Percentiles rank a stretch among this genome's conserved stretches.
These are phyloP conservation scores for Fragaria iinumae DNA, from an alignment of 306 rosid genomes.

Conservation along the genomic window DNA sequence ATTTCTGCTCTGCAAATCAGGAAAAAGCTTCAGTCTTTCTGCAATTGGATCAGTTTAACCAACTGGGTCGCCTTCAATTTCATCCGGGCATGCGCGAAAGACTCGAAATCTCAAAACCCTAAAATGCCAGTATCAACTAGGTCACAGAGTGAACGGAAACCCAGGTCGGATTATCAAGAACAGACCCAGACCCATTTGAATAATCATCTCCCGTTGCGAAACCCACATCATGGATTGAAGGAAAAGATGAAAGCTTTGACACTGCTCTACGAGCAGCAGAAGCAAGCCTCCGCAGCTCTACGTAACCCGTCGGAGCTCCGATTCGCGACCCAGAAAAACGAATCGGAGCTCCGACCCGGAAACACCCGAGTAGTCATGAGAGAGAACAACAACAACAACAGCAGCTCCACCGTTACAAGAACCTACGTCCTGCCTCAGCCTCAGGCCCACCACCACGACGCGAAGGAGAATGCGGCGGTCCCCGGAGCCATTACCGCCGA, in stretches of 20 bases:
- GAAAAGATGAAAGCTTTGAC: conserved; percentile 87
- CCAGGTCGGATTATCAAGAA: conserved; percentile 38
- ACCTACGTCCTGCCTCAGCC: conserved; percentile 66
- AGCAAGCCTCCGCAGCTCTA: conserved; percentile 64
- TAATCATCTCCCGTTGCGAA: conserved; percentile 40
- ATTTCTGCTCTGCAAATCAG: conserved; percentile 12
- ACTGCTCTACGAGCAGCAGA: conserved; percentile 81
- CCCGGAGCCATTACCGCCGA: conserved; percentile 28
- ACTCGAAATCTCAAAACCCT: not conserved
- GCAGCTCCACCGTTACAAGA: conserved; percentile 46
- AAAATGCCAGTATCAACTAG: conserved; percentile 91
- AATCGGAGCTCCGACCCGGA: conserved; percentile 1
- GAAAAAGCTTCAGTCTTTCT: conserved; percentile 8
- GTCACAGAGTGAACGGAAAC: conserved; percentile 49
- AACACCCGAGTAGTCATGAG: conserved; percentile 44
- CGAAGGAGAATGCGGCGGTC: conserved; percentile 53
- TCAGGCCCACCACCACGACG: conserved; percentile 26
- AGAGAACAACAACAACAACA: conserved; percentile 40
- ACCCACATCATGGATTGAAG: conserved; percentile 86
- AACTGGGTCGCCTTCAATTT: conserved; percentile 27
- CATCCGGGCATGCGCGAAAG: conserved; percentile 42
- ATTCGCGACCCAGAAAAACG: conserved; percentile 33
- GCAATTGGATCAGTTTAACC: conserved; percentile 11
- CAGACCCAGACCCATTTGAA: conserved; percentile 1
- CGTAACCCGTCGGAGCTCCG: conserved; percentile 42